phyloP scores from a whole-genome alignment of 139 green algal species.

The Micractinium sp. region DNA sequence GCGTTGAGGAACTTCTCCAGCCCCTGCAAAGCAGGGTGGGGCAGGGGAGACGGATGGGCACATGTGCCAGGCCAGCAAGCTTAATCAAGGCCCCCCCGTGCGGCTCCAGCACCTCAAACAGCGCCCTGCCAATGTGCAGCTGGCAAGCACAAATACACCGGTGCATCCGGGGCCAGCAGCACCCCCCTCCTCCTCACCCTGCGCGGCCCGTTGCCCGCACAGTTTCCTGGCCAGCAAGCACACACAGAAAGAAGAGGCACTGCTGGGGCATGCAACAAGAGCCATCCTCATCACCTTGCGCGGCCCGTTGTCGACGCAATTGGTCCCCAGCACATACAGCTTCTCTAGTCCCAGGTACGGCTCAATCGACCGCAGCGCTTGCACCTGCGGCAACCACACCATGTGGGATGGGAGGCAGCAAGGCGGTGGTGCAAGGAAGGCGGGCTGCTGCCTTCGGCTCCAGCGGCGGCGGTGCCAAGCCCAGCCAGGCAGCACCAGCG shows the following conservation, averaged over 20 bases:
- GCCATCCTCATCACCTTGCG: slow-evolving; percentile 25
- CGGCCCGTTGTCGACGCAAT: slow-evolving; percentile 93
- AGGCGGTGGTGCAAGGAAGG: not conserved
- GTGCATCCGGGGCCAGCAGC: too few species aligned
- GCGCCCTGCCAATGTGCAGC: too few species aligned
- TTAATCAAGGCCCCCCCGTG: not conserved
- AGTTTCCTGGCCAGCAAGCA: too few species aligned
- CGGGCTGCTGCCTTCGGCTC: not conserved
- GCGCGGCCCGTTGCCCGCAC: too few species aligned
- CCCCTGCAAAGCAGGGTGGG: slow-evolving; percentile 38
- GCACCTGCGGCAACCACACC: slow-evolving; percentile 62
- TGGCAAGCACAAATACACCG: too few species aligned
- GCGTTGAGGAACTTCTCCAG: slow-evolving; percentile 92
- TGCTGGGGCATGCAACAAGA: not conserved
- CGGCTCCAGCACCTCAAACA: not conserved
- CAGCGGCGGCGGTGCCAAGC: not conserved
- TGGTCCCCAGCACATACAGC: slow-evolving; percentile 96
- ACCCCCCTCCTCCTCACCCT: too few species aligned
- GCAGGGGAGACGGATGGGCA: not conserved
- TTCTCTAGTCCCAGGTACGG: slow-evolving; percentile 88
- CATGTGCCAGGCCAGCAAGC: not conserved
- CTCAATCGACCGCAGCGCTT: slow-evolving; percentile 91
- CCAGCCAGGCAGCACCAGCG: not conserved
- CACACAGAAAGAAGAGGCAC: too few species aligned
- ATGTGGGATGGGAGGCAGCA: not conserved